Evolutionary conservation across 306 rosid genomes (phyloP).

Genomic region (Glycyrrhiza uralensis): DNA sequence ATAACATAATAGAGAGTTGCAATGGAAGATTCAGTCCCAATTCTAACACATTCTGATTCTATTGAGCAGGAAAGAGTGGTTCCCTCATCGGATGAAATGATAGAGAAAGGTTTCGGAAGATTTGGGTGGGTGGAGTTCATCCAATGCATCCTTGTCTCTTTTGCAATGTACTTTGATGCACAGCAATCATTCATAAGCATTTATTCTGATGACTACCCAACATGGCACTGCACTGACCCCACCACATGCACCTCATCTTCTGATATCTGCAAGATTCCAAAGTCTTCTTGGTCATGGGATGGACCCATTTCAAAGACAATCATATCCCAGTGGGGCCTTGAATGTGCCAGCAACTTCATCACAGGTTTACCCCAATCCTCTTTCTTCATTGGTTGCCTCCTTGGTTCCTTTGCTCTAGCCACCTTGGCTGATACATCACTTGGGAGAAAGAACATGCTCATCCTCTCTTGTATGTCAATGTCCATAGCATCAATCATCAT

Average conservation of each 20-base stretch:
- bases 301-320: constrained; percentile 18
- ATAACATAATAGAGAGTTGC: background rate
- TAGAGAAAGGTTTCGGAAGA: background rate
- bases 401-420: constrained; percentile 34
- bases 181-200: constrained; percentile 46
- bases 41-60: background rate
- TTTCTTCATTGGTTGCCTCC: constrained; percentile 30
- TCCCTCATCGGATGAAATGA: background rate
- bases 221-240: constrained; percentile 41
- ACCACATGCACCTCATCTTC: constrained; percentile 15
- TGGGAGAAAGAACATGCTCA: constrained; percentile 39
- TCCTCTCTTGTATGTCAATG: constrained; percentile 26
- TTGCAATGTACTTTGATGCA: constrained; percentile 37
- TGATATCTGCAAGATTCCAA: constrained; percentile 35
- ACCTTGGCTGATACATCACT: constrained; percentile 37
- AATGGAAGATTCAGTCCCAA: background rate
- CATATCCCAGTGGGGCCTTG: constrained; percentile 42
- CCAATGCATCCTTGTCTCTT: constrained; percentile 35
- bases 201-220: constrained; percentile 39
- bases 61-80: background rate
- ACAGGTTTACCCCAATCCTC: constrained; percentile 31
- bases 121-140: constrained; percentile 21
- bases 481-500: constrained; percentile 16
- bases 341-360: constrained; percentile 35
- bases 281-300: constrained; percentile 41